A percentile compares a stretch with the other conserved stretches of the same genome.
phyloP scores from a whole-genome alignment of 768 basidiomycete genomes.

The Cyclocybe cylindracea region DNA sequence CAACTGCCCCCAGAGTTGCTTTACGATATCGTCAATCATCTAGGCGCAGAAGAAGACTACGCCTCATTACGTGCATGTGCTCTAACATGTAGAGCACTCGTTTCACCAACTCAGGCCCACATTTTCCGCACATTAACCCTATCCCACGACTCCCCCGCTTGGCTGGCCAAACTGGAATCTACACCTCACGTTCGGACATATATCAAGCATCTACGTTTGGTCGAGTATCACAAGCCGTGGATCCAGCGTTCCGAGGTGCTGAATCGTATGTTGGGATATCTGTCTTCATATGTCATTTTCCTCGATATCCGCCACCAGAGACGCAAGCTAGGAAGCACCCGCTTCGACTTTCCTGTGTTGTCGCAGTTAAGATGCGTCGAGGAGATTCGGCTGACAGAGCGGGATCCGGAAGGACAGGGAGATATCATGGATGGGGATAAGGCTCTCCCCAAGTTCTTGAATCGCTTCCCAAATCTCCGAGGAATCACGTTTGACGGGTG shows the following conservation, averaged over 20 bases:
- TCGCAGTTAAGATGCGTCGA: constrained; percentile 3
- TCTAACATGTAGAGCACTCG: not conserved
- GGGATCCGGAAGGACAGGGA: not conserved
- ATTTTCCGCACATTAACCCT: not conserved
- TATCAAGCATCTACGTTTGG: constrained; percentile 9
- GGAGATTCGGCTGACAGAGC: constrained; percentile 8
- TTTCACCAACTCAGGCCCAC: not conserved
- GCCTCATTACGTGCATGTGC: not conserved
- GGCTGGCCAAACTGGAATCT: constrained; percentile 1
- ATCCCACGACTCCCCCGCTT: not conserved
- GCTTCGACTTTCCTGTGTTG: constrained; percentile 6
- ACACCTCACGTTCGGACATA: constrained; percentile 5
- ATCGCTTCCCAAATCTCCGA: constrained; percentile 12
- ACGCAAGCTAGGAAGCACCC: not conserved
- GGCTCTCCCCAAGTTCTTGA: constrained; percentile 10
- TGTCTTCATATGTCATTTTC: constrained; percentile 9
- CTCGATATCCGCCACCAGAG: constrained; percentile 11
- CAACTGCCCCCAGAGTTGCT: constrained; percentile 3
- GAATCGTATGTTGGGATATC: constrained; percentile 1
- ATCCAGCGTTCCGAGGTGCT: constrained; percentile 9
- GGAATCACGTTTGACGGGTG: constrained; percentile 10
- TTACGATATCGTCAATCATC: not conserved
- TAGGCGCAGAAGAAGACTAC: not conserved
- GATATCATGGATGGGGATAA: not conserved
- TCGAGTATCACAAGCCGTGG: constrained; percentile 12